Evolutionary conservation across 1,284 basidiomycete genomes (phyloP).

Genomic region (Pascua guehoae): DNA sequence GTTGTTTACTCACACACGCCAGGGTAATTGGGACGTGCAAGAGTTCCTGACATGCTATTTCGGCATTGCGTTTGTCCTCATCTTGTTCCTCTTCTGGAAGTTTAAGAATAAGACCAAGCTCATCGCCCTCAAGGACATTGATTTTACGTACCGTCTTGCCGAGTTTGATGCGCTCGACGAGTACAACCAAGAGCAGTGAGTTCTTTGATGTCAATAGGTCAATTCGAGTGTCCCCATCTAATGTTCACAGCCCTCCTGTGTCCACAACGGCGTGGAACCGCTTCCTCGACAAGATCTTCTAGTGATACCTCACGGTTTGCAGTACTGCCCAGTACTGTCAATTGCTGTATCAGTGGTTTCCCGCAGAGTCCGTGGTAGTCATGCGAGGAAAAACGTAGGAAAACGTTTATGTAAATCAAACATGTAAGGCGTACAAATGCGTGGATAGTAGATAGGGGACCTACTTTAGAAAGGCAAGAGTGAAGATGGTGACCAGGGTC

Average conservation of each 20-base stretch:
- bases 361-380: too few relatives aligned
- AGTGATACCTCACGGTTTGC: neutral
- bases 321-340: too few relatives aligned
- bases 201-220: too few relatives aligned
- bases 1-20: conserved; percentile 8
- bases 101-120: conserved; percentile 12
- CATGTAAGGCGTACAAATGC: too few relatives aligned
- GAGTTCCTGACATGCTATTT: conserved; percentile 27
- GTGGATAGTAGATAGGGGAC: too few relatives aligned
- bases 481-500: too few relatives aligned
- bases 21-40: conserved; percentile 14
- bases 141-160: neutral
- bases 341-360: too few relatives aligned
- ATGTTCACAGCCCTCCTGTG: neutral
- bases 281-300: conserved; percentile 5
- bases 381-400: too few relatives aligned
- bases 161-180: conserved; percentile 2
- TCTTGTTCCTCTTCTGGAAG: conserved; percentile 8
- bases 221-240: too few relatives aligned
- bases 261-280: conserved; percentile 1
- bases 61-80: neutral
- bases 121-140: conserved; percentile 2
- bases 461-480: too few relatives aligned
- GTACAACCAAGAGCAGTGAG: conserved; percentile 1
- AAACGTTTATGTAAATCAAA: too few relatives aligned